Evolutionary conservation across 129 eudicot species (phyloP).

Genomic region (Rutidosis leptorrhynchoides): DNA sequence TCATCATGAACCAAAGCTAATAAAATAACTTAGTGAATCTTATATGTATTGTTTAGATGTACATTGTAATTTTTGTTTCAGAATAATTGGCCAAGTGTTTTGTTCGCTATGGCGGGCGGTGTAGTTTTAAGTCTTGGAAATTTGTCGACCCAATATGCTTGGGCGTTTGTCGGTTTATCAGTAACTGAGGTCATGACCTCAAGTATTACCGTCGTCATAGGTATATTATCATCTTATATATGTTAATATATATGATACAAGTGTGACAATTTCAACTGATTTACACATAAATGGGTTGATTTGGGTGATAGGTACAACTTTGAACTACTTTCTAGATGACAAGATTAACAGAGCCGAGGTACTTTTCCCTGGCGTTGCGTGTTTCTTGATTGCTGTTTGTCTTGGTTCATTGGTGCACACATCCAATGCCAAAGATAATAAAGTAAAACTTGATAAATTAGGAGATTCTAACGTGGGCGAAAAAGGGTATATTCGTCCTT

Average conservation of each 20-base stretch:
- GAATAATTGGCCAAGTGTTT: slow-evolving; percentile 84
- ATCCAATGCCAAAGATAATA: slow-evolving; percentile 71
- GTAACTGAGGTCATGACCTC: slow-evolving; percentile 70
- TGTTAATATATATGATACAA: too few species aligned
- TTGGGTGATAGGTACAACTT: slow-evolving; percentile 58
- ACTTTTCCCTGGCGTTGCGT: slow-evolving; percentile 84
- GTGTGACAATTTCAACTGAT: too few species aligned
- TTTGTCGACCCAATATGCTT: slow-evolving; percentile 78
- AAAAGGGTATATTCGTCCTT: slow-evolving; percentile 43
- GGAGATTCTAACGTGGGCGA: slow-evolving; percentile 25
- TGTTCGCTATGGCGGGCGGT: slow-evolving; percentile 93
- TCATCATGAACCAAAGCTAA: not conserved
- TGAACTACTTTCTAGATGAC: slow-evolving; percentile 80
- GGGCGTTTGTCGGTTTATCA: slow-evolving; percentile 94
- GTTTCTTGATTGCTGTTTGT: slow-evolving; percentile 76
- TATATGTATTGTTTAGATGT: not conserved
- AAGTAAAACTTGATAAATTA: slow-evolving; percentile 44
- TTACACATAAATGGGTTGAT: too few species aligned
- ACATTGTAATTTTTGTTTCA: slow-evolving; percentile 26
- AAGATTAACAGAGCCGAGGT: slow-evolving; percentile 75
- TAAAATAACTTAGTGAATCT: not conserved
- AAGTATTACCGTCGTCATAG: slow-evolving; percentile 85
- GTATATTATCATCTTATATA: slow-evolving; percentile 30
- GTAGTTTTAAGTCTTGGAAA: slow-evolving; percentile 84
- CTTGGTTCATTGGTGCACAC: slow-evolving; percentile 68